Evolutionary conservation across 1,139 yeast species (phyloP), one percentile per base, ranked within the genome.

Genomic region (Yamadazyma aaseri): DNA sequence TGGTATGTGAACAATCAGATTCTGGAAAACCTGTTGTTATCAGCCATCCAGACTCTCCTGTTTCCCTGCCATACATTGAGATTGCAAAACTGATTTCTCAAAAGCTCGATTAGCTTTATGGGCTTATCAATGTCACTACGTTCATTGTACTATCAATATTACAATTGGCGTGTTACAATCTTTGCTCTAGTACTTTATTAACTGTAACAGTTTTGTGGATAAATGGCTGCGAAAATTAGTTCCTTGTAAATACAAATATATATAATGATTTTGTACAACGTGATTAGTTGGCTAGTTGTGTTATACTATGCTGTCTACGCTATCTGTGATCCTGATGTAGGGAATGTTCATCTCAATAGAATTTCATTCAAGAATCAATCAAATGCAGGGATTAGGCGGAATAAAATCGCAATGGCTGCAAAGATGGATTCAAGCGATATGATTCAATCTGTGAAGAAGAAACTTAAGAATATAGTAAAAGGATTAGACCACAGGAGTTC

Each of bases 1-100:
- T 69, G n/a, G 79, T 86, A 6, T 78, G 89, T 50, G 35, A 53
- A 6, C 73, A 73, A 35, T 72, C 87, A 2, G 92, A 86, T 51
- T 48, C 50, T 23, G 92, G 94, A 0, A 67, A 65, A 43, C 94
- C 95, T 0, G 64, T 81, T 1, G 79, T 79, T 0, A 60, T 81
- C 1, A 50, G 70, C 2, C 59, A 69, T 8, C 70, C 74, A 0
- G 64, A 67, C 2, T 53, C 66, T 0, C 39, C 47, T 0, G 34
- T 69, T 6, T 46, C 75, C 1, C 35, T 51, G 23, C 65, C 70
- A 0, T 79, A 77, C 47, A 40, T 63, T 17, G 61, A 62, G 0
- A 63, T 77, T n/a, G 83, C 83, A 0, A 32, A 45, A 21, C 53
- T 43, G 10, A 53, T 62, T 2, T 29, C 50, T 6, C 40, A 39